phyloP scores from a whole-genome alignment of 345 rosid species.

The Laguncularia racemosa region DNA sequence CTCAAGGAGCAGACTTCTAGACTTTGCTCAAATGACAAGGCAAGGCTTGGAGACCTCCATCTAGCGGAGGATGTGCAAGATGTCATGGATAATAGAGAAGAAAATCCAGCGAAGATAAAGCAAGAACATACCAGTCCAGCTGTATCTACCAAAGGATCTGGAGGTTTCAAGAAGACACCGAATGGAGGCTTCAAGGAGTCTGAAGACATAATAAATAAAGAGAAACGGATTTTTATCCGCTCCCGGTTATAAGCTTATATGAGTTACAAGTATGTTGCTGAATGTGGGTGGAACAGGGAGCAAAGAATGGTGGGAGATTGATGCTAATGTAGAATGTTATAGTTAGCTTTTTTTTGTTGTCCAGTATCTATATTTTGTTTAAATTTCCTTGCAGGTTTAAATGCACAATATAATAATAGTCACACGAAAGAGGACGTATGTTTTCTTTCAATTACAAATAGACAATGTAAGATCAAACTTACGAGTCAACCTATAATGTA shows the following conservation, averaged over 20 bases:
- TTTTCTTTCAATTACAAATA: too few species aligned
- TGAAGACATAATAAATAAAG: neutral
- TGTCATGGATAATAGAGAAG: conserved; percentile 7
- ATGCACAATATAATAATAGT: too few species aligned
- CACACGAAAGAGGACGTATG: too few species aligned
- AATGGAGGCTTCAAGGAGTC: neutral
- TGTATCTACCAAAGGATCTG: neutral
- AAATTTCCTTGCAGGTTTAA: too few species aligned
- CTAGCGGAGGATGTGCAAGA: neutral
- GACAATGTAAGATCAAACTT: too few species aligned
- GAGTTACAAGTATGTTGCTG: too few species aligned
- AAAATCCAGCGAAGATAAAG: neutral
- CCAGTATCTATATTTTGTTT: too few species aligned
- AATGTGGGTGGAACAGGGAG: too few species aligned
- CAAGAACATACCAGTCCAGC: neutral
- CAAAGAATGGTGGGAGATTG: too few species aligned
- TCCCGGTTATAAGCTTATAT: conserved; percentile 3
- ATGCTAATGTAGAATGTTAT: too few species aligned
- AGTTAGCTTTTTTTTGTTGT: too few species aligned
- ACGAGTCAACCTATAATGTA: too few species aligned
- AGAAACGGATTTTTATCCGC: conserved; percentile 7
- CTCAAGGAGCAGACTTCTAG: neutral
- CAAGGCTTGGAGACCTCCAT: neutral
- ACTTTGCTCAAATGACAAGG: neutral
- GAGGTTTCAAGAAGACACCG: conserved; percentile 2